Conservation (phyloP, 768 basidiomycete genomes). For the Macrolepiota dolichaula region DNA sequence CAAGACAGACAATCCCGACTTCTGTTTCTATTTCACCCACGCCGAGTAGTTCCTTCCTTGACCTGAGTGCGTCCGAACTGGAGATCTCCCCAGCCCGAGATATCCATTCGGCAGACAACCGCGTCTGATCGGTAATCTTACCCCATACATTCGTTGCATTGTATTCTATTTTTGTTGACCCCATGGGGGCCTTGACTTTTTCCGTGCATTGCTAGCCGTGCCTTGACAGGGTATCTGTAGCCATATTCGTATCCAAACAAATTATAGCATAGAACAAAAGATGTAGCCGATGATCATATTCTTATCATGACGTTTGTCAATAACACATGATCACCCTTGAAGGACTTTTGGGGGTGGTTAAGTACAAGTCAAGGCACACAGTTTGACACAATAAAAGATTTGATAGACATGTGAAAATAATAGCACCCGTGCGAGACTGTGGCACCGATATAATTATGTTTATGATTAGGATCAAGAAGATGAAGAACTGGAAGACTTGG, state of each 20-base stretch:
- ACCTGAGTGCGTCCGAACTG: slow-evolving; percentile 14
- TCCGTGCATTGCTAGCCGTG: neutral
- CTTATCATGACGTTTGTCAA: neutral
- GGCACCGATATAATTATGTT: neutral
- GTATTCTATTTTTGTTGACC: neutral
- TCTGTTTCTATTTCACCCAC: slow-evolving; percentile 18
- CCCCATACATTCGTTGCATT: neutral
- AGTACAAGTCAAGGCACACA: neutral
- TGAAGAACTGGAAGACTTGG: slow-evolving; percentile 5
- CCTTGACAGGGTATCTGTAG: neutral
- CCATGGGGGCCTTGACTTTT: neutral
- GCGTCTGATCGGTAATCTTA: neutral
- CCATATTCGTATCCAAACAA: neutral
- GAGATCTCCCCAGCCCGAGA: neutral
- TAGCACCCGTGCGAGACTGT: neutral
- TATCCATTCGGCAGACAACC: neutral
- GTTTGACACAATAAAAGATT: slow-evolving; percentile 12
- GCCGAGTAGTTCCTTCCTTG: slow-evolving; percentile 22
- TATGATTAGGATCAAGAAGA: neutral
- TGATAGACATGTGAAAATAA: slow-evolving; percentile 4
- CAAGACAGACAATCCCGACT: neutral
- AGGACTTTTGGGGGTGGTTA: neutral
- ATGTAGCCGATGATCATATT: neutral
- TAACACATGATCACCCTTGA: neutral
- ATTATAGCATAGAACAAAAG: neutral